Conservation (phyloP, 352 stramenopile species). For the Phytophthora pistaciae region DNA sequence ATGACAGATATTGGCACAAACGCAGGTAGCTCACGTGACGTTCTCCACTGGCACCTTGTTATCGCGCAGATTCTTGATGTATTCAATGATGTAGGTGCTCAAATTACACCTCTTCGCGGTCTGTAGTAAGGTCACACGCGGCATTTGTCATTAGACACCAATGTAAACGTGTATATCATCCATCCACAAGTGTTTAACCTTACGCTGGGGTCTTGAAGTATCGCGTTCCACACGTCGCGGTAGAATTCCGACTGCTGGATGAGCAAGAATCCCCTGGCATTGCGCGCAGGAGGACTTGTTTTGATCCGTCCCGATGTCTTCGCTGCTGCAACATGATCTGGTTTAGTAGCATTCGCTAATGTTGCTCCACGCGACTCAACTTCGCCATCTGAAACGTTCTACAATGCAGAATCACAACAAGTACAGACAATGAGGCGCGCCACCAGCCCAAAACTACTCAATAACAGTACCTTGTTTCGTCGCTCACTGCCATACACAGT, state of each 20-base stretch:
- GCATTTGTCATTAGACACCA: not conserved
- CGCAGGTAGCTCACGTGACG: constrained; percentile 54
- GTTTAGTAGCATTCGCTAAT: constrained; percentile 7
- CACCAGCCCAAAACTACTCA: not conserved
- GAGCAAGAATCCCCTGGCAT: constrained; percentile 51
- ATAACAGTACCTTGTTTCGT: constrained; percentile 26
- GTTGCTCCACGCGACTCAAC: not conserved
- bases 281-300: constrained; percentile 31
- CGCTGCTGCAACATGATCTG: not conserved
- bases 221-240: constrained; percentile 55
- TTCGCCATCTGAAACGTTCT: constrained; percentile 16
- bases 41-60: constrained; percentile 64
- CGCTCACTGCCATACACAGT: constrained; percentile 49
- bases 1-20: not conserved
- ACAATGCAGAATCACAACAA: not conserved
- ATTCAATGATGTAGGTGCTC: constrained; percentile 71
- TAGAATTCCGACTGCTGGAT: constrained; percentile 74
- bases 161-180: not conserved
- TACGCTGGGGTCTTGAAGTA: constrained; percentile 57
- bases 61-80: constrained; percentile 64
- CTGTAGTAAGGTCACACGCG: constrained; percentile 35
- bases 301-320: not conserved
- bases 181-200: not conserved
- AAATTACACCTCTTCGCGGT: constrained; percentile 43
- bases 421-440: constrained; percentile 1